Conservation (phyloP, 1,284 basidiomycete genomes). For the Ceratobasidium sp. region DNA sequence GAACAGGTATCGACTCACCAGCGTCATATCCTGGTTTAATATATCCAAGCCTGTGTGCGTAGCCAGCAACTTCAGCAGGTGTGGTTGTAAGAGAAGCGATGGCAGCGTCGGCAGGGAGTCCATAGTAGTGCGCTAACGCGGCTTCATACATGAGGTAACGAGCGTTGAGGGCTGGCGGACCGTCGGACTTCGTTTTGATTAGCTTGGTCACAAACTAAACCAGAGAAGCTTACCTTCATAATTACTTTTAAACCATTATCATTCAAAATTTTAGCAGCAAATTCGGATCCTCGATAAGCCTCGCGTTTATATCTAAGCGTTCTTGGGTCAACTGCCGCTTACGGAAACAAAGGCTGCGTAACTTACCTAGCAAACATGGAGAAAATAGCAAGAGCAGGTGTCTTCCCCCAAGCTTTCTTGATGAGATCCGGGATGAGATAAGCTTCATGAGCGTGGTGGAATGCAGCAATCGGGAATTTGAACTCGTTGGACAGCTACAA, state of each 20-base stretch:
- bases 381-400: slow-evolving; percentile 81
- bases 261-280: slow-evolving; percentile 82
- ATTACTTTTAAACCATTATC: slow-evolving; percentile 80
- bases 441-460: slow-evolving; percentile 89
- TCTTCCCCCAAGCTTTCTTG: slow-evolving; percentile 73
- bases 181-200: slow-evolving; percentile 53
- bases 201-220: neutral
- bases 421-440: slow-evolving; percentile 87
- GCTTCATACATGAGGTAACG: slow-evolving; percentile 86
- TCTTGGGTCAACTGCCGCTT: too few species aligned
- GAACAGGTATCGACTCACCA: slow-evolving; percentile 62
- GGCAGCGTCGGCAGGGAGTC: slow-evolving; percentile 70
- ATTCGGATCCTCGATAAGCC: slow-evolving; percentile 86
- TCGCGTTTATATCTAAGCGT: slow-evolving; percentile 92
- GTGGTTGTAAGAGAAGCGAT: slow-evolving; percentile 81
- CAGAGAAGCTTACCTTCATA: slow-evolving; percentile 75
- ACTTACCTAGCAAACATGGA: slow-evolving; percentile 70
- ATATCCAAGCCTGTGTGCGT: slow-evolving; percentile 85
- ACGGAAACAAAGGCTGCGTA: too few species aligned
- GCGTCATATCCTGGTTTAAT: slow-evolving; percentile 62
- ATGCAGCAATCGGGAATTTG: slow-evolving; percentile 81
- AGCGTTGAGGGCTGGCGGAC: slow-evolving; percentile 76
- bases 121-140: slow-evolving; percentile 87
- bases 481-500: slow-evolving; percentile 83
- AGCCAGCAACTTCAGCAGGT: slow-evolving; percentile 80